Base-by-base conservation (phyloP, 345 rosid species). In the Salix koriyanagi region DNA sequence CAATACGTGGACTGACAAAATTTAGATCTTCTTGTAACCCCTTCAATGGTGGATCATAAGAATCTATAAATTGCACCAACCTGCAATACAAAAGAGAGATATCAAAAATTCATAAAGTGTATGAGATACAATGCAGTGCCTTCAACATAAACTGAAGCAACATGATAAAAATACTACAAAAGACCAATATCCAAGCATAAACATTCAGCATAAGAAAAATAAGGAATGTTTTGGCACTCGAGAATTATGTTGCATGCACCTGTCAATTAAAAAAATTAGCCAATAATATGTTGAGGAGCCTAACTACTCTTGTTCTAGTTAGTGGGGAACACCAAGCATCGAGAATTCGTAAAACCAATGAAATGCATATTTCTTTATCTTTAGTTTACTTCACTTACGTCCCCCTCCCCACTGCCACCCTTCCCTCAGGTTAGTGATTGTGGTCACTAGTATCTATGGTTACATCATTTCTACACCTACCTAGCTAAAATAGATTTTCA, bases 1-100 rank as follows among this genome's bases (percentile, higher is more conserved):
- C 99, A 75, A 96, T 92, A 66, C 98, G 97, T 76, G 97, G 98
- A 80, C 97, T 96, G 80, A 92, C 99, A 86, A 96, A 93, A 89
- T 96, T 93, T 64, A 96, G 87, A 82, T 96, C 98, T 83, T 96
- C 99, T 76, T 96, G 99, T 79, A 96, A 87, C 71, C 99, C 99
- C 89, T 94, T 96, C 86, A 93, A 79, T 41, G 99, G 98, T 58
- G 96, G 99, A 84, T 96, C 98, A 83, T 92, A 96, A 61, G 97
- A 92, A 78, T 96, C 99, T 70, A 96, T 92, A 86, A 92, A 96
- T 54, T 93, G 97, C 80, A 93, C 94, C 90, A 96, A 86, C 83
- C 99, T 96, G 89, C 66, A 86, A 77, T 70, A 36, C 65, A 88
- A 6, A 65, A 23, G 37, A 60, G 28, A 32, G 58, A n/a, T 42